Evolutionary conservation across 108 stramenopile species (phyloP).

Genomic region (Bacterosira constricta): DNA sequence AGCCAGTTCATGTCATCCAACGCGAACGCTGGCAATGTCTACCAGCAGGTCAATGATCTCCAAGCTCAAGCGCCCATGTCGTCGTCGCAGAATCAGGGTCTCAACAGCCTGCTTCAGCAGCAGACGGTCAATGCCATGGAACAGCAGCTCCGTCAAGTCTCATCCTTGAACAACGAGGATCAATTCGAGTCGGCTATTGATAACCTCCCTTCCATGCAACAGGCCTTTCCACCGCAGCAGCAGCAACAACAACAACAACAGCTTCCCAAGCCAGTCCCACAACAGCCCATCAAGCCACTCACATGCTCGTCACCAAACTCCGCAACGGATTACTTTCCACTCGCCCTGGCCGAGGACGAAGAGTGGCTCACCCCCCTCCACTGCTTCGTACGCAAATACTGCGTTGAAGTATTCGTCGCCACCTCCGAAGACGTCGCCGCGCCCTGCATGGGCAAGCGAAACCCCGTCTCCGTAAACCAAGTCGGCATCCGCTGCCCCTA

Average conservation of each 20-base stretch:
- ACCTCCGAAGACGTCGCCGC: slow-evolving; percentile 69
- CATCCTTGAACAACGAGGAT: no score
- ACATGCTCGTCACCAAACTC: slow-evolving; percentile 4
- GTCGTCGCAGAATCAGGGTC: slow-evolving; percentile 3
- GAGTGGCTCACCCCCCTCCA: slow-evolving; percentile 85
- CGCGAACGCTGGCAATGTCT: not conserved
- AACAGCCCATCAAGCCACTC: slow-evolving; percentile 14
- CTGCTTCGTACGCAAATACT: slow-evolving; percentile 81
- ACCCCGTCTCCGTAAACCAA: slow-evolving; percentile 77
- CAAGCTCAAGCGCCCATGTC: no score
- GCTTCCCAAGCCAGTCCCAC: no score
- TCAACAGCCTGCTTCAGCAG: slow-evolving; percentile 2
- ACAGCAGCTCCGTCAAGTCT: no score
- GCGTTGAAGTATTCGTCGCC: slow-evolving; percentile 80
- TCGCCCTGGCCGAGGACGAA: slow-evolving; percentile 69
- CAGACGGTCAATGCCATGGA: not conserved
- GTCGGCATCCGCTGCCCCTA: slow-evolving; percentile 88
- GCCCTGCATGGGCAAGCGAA: slow-evolving; percentile 81
- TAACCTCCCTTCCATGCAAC: slow-evolving; percentile 9
- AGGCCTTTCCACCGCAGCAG: not conserved
- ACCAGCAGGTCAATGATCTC: slow-evolving; percentile 15
- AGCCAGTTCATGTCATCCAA: not conserved
- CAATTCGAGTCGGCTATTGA: slow-evolving; percentile 24
- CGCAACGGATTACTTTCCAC: slow-evolving; percentile 45
- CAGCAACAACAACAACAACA: not conserved